Evolutionary conservation across 164 flowering plant genomes (phyloP).

Genomic region (Vitis rotundifolia): DNA sequence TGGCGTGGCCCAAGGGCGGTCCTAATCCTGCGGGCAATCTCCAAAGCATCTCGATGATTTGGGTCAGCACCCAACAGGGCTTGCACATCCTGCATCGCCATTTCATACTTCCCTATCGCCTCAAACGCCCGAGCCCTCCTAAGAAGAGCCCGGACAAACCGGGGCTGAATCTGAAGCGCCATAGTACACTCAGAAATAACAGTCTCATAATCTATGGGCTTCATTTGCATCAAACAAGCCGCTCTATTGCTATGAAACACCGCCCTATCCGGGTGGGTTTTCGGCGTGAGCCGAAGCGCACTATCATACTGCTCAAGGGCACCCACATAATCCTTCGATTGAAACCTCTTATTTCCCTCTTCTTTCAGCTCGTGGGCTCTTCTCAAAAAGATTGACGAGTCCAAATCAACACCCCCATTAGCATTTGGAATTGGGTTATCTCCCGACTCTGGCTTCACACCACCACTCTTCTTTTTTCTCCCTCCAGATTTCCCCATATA

Average conservation of each 20-base stretch:
- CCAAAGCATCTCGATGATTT: slow-evolving; percentile 75
- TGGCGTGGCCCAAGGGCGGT: slow-evolving; percentile 67
- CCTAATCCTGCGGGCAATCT: slow-evolving; percentile 66
- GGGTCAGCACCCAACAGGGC: slow-evolving; percentile 65
- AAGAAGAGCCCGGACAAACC: slow-evolving; percentile 73
- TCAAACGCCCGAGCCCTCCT: slow-evolving; percentile 90
- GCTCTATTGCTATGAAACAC: slow-evolving; percentile 96
- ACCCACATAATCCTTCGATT: slow-evolving; percentile 73
- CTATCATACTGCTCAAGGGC: slow-evolving; percentile 89
- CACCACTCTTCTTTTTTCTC: slow-evolving; percentile 66
- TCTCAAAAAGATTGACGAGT: slow-evolving; percentile 70
- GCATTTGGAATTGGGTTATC: slow-evolving; percentile 27
- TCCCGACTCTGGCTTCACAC: slow-evolving; percentile 22
- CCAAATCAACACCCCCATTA: slow-evolving; percentile 68
- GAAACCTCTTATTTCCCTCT: slow-evolving; percentile 90
- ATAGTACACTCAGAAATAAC: slow-evolving; percentile 83
- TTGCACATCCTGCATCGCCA: slow-evolving; percentile 90
- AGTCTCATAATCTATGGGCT: slow-evolving; percentile 78
- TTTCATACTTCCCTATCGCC: slow-evolving; percentile 77
- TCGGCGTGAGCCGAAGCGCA: slow-evolving; percentile 82
- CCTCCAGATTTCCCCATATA: slow-evolving; percentile 89
- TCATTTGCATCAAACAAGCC: slow-evolving; percentile 98
- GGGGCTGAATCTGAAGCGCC: slow-evolving; percentile 87
- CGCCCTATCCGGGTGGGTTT: slow-evolving; percentile 86
- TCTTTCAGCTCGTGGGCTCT: slow-evolving; percentile 94